Conservation (phyloP, 768 basidiomycete species). For the Tephrocybe sp. region DNA sequence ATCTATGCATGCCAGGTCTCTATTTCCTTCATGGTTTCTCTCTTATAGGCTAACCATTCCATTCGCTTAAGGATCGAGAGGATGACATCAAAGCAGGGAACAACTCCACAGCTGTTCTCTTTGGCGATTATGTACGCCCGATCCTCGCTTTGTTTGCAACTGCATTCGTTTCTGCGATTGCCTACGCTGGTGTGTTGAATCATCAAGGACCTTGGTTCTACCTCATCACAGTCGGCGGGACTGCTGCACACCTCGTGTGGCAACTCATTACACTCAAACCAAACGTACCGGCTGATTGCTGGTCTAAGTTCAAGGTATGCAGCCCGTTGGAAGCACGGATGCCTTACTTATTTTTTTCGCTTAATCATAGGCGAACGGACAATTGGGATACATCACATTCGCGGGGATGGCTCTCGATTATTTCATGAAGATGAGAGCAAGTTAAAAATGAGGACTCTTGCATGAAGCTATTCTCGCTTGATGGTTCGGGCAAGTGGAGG, state of each 20-base stretch:
- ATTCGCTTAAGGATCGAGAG: slow-evolving; percentile 53
- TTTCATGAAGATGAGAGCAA: neutral
- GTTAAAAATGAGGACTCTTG: too few relatives aligned
- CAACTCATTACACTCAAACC: slow-evolving; percentile 7
- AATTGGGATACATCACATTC: neutral
- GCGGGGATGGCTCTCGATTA: neutral
- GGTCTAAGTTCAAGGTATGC: slow-evolving; percentile 8
- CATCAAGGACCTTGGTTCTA: slow-evolving; percentile 32
- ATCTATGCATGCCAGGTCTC: slow-evolving; percentile 13
- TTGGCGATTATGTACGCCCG: slow-evolving; percentile 38
- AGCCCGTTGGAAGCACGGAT: too few relatives aligned
- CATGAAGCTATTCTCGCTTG: too few relatives aligned
- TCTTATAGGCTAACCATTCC: slow-evolving; percentile 43
- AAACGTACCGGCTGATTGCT: slow-evolving; percentile 5
- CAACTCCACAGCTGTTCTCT: slow-evolving; percentile 54
- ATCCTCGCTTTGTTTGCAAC: slow-evolving; percentile 40
- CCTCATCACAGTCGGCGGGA: slow-evolving; percentile 21
- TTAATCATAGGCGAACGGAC: neutral
- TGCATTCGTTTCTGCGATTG: slow-evolving; percentile 36
- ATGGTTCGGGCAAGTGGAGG: too few relatives aligned
- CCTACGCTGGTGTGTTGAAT: slow-evolving; percentile 33
- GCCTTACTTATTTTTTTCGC: neutral
- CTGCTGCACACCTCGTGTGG: slow-evolving; percentile 6
- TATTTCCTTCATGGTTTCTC: neutral
- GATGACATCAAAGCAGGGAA: slow-evolving; percentile 54